Evolutionary conservation across 1,139 yeast species (phyloP), one percentile per base, ranked within the genome.

Genomic region (Suhomyces bokatorum): DNA sequence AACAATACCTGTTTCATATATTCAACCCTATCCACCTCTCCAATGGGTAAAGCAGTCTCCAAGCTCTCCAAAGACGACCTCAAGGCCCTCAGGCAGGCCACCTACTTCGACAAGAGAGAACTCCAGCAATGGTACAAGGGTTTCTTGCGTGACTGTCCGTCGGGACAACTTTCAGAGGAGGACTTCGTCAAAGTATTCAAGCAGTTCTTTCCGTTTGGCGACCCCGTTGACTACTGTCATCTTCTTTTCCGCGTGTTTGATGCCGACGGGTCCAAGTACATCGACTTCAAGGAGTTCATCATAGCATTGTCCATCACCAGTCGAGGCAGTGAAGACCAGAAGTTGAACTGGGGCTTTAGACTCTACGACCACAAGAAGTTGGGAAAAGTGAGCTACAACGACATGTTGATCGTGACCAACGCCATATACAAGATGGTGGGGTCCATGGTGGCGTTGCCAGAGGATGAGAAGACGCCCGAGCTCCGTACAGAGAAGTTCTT

Each of bases 71-170:
- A 85, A 58, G 99, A 95, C 57, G 98, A 95, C 59, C 78, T 95
- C 44, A 80, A 85, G 46, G 83, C 85, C 48, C 80, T 95, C 53
- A 87, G 87, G 63, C 85, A 82, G 60, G 86, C 90, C 28, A 95
- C 99, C 0, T 86, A 89, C 61, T 95, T 95, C 62, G 97, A 93
- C 62, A 82, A 93, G 47, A 77, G 96, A 54, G 99, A 95, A 62
- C 80, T 95, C 41, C 98, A 93, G 64, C 99, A 91, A 62, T 93
- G 99, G 99, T 93, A 91, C 64, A 91, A 90, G 63, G 98, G 98
- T 4, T 93, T 93, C 58, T 73, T 87, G 39, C 78, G 97, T 59
- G 99, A 95, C 60, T 91, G 97, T 63, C 98, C 98, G 0, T 77
- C 82, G 37, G 99, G 99, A 0, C 93, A 86, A 60, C 73, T 95